Conservation (phyloP, 345 rosid species). For the Triadica sebifera region DNA sequence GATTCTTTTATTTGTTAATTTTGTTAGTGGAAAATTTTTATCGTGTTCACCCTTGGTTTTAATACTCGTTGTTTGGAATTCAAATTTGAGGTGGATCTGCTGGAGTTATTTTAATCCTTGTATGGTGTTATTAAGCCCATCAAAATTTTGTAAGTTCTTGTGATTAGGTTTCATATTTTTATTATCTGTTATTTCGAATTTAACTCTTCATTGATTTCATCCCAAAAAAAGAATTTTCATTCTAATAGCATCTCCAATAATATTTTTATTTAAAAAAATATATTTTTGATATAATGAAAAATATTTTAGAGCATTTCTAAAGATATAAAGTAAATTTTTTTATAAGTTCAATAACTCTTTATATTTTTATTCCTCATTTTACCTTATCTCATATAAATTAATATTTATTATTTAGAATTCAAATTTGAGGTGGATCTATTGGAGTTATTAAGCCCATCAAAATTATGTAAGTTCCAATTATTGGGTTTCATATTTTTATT, state of each 20-base stretch:
- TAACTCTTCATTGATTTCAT: neutral
- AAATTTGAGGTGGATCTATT: constrained; percentile 91
- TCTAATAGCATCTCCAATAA: too few species aligned
- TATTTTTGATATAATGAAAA: too few species aligned
- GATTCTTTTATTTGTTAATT: neutral
- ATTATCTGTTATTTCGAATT: neutral
- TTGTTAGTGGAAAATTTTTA: too few species aligned
- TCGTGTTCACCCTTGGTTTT: neutral
- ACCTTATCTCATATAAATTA: too few species aligned
- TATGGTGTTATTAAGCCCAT: too few species aligned
- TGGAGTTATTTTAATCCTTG: constrained; percentile 74
- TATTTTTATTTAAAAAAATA: too few species aligned
- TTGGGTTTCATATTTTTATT: neutral
- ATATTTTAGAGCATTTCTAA: too few species aligned
- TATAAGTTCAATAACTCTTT: too few species aligned
- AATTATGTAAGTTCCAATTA: constrained; percentile 47
- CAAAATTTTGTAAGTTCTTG: constrained; percentile 52
- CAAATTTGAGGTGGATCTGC: constrained; percentile 92
- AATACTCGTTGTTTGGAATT: constrained; percentile 2
- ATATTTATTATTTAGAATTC: constrained; percentile 9
- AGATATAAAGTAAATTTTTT: too few species aligned
- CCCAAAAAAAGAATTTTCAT: neutral
- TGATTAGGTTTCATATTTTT: neutral
- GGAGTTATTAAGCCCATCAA: constrained; percentile 86
- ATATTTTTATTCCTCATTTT: too few species aligned